A percentile compares a stretch with the other conserved stretches of the same genome.
Conservation (phyloP, 1,284 basidiomycete species). For the Rhizoctonia solani region DNA sequence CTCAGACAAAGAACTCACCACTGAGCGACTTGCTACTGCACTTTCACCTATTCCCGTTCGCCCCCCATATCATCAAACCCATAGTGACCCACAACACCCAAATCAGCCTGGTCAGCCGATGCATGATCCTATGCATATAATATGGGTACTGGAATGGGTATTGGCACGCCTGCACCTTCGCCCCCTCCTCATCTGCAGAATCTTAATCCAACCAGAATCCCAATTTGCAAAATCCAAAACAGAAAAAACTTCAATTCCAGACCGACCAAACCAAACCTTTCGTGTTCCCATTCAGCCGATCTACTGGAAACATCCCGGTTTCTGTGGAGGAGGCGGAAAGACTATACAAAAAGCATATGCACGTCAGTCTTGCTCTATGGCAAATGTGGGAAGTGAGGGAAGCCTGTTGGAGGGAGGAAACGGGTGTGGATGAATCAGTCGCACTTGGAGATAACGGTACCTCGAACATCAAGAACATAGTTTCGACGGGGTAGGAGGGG, state of each 20-base stretch:
- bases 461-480: constrained; percentile 31
- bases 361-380: constrained; percentile 84
- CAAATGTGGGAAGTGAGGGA: constrained; percentile 96
- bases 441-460: constrained; percentile 46
- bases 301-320: constrained; percentile 70
- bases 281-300: constrained; percentile 88
- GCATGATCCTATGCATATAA: constrained; percentile 48
- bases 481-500: constrained; percentile 37
- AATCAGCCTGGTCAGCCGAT: constrained; percentile 53
- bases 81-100: constrained; percentile 49
- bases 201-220: constrained; percentile 1
- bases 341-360: constrained; percentile 89
- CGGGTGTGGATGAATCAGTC: constrained; percentile 67
- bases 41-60: constrained; percentile 91
- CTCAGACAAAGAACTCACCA: constrained; percentile 45
- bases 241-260: constrained; percentile 98
- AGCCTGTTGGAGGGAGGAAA: constrained; percentile 92
- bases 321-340: constrained; percentile 95
- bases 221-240: constrained; percentile 60
- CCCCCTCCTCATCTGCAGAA: constrained; percentile 65
- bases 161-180: constrained; percentile 85
- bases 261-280: constrained; percentile 96
- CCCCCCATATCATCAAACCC: constrained; percentile 85
- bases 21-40: constrained; percentile 79
- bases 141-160: constrained; percentile 30